These are phyloP conservation scores for Phascolomyces articulosus DNA, from an alignment of 371 early-diverging fungal species.

Conservation along the genomic window DNA sequence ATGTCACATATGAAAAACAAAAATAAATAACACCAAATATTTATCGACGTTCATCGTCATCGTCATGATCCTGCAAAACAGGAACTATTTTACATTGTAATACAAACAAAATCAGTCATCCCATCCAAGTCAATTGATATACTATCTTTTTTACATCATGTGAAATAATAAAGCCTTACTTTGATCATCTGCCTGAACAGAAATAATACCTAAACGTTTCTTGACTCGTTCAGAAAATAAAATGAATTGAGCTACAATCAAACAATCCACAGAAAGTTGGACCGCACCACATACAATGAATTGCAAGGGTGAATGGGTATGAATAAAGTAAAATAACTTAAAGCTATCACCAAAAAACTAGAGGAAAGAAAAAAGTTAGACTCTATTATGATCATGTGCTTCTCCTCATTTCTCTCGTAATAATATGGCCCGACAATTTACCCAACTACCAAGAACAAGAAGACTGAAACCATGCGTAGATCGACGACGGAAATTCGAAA, in stretches of 20 bases:
- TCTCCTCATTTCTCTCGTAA: too few species aligned
- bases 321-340: conserved; percentile 64
- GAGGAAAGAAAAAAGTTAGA: too few species aligned
- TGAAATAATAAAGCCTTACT: too few species aligned
- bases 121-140: too few species aligned
- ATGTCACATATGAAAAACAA: too few species aligned
- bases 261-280: conserved; percentile 59
- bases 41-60: background rate
- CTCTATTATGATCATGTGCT: too few species aligned
- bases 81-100: background rate
- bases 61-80: conserved; percentile 3
- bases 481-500: conserved; percentile 50
- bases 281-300: conserved; percentile 66
- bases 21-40: background rate
- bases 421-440: conserved; percentile 40
- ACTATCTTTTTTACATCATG: too few species aligned
- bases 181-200: background rate
- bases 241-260: conserved; percentile 58
- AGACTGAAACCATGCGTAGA: conserved; percentile 63
- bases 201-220: conserved; percentile 13
- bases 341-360: conserved; percentile 68
- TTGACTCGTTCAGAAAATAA: conserved; percentile 42
- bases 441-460: conserved; percentile 44
- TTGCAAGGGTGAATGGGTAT: conserved; percentile 56
- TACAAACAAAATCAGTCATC: background rate